These are phyloP conservation scores for Scheffersomyces parashehatae DNA, from an alignment of 1,139 yeast species.

Conservation along the genomic window DNA sequence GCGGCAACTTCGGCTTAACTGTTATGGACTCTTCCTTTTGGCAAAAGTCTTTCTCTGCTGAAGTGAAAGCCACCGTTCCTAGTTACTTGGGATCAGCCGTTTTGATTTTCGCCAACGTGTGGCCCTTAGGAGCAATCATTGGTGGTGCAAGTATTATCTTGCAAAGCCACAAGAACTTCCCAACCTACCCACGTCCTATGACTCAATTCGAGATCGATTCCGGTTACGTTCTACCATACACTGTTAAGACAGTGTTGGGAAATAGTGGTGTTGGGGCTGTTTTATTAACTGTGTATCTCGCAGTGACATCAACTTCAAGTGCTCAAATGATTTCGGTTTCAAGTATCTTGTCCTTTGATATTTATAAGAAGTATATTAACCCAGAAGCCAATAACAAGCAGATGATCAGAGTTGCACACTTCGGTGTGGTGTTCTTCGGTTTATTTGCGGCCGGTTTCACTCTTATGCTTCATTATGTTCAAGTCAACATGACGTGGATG, in stretches of 20 bases:
- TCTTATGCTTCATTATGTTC: conserved; percentile 32
- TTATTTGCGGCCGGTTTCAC: conserved; percentile 30
- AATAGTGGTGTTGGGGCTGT: conserved; percentile 29
- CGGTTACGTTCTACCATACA: conserved; percentile 29
- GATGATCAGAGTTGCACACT: conserved; percentile 27
- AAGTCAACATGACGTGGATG: conserved; percentile 34
- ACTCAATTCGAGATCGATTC: conserved; percentile 23
- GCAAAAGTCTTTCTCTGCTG: conserved; percentile 36
- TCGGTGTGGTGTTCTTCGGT: conserved; percentile 28
- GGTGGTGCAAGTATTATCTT: conserved; percentile 27
- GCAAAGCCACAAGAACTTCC: conserved; percentile 22
- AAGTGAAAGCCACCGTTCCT: conserved; percentile 34
- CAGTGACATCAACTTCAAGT: conserved; percentile 31
- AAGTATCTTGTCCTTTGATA: conserved; percentile 28
- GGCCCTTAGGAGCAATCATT: conserved; percentile 29
- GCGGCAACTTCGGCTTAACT: conserved; percentile 30
- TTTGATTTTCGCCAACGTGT: conserved; percentile 31
- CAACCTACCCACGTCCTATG: conserved; percentile 30
- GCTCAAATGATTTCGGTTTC: conserved; percentile 34
- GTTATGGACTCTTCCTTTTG: conserved; percentile 34
- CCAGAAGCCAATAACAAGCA: conserved; percentile 24
- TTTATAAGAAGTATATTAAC: conserved; percentile 28
- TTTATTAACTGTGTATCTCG: conserved; percentile 25
- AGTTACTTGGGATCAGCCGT: conserved; percentile 37
- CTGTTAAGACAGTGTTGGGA: conserved; percentile 26